Conservation (phyloP, 2,329 filamentous ascomycete genomes). For the Alternaria solani region DNA sequence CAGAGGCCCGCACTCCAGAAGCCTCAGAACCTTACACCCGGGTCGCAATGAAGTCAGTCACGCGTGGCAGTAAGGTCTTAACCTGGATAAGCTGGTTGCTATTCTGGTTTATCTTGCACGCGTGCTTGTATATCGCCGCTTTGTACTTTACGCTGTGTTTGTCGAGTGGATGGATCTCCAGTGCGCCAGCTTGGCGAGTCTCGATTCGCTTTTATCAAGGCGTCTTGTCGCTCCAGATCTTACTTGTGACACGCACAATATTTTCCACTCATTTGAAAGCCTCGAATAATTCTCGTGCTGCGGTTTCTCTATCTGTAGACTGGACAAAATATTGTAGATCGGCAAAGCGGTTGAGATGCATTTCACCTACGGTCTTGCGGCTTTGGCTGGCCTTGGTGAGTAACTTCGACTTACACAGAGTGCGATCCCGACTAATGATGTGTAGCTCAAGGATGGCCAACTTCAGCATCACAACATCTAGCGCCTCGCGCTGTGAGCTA, state of each 20-base stretch:
- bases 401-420: background rate
- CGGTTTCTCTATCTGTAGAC: background rate
- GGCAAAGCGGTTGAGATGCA: constrained; percentile 29
- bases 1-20: constrained; percentile 11
- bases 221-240: constrained; percentile 25
- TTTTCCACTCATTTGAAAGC: background rate
- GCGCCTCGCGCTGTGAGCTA: constrained; percentile 26
- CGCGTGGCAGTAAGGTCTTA: constrained; percentile 27
- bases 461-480: constrained; percentile 4
- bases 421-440: background rate
- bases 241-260: constrained; percentile 16
- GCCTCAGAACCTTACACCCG: constrained; percentile 24
- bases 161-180: constrained; percentile 28
- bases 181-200: constrained; percentile 38
- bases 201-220: constrained; percentile 31
- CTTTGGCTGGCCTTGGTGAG: constrained; percentile 34
- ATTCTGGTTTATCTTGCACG: constrained; percentile 38
- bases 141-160: constrained; percentile 27
- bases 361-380: constrained; percentile 23
- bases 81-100: constrained; percentile 24
- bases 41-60: constrained; percentile 37
- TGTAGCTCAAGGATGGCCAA: constrained; percentile 29
- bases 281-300: background rate
- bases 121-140: constrained; percentile 35
- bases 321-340: background rate